These are phyloP conservation scores for Alternaria gaisen DNA, from an alignment of 2,329 filamentous ascomycete species.

Conservation along the genomic window DNA sequence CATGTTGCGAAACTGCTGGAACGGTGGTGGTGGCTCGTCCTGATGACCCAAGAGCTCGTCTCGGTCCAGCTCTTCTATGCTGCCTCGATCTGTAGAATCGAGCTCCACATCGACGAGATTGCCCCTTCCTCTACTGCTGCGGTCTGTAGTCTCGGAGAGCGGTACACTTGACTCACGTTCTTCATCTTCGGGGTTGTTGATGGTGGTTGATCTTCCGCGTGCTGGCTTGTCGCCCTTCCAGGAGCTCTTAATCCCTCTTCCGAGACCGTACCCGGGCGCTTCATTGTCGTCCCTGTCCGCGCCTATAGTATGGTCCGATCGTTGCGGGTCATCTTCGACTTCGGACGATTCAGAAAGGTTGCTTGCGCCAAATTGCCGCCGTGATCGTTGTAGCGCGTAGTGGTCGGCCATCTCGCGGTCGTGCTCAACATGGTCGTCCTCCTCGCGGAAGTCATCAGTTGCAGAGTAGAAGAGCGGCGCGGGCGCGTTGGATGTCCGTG, in stretches of 20 bases:
- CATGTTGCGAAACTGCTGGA: conserved; percentile 64
- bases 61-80: conserved; percentile 52
- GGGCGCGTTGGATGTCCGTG: conserved; percentile 76
- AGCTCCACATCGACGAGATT: conserved; percentile 87
- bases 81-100: conserved; percentile 67
- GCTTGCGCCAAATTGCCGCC: conserved; percentile 85
- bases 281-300: conserved; percentile 54
- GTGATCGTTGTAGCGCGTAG: conserved; percentile 87
- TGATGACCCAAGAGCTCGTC: conserved; percentile 49
- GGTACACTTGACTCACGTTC: conserved; percentile 54
- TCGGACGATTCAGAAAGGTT: conserved; percentile 87
- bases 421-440: conserved; percentile 90
- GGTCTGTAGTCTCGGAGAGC: conserved; percentile 53
- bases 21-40: conserved; percentile 64
- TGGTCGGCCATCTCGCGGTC: conserved; percentile 93
- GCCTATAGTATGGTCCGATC: conserved; percentile 61
- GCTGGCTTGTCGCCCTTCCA: conserved; percentile 61
- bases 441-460: conserved; percentile 88
- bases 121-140: conserved; percentile 66
- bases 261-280: conserved; percentile 51
- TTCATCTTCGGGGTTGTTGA: conserved; percentile 44
- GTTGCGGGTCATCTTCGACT: conserved; percentile 71
- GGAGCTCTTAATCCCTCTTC: conserved; percentile 64
- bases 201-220: conserved; percentile 51
- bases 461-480: conserved; percentile 95